Evolutionary conservation across 1,139 yeast species (phyloP), one percentile per base, ranked within the genome.

Genomic region (Debaryomycetaceae sp.): DNA sequence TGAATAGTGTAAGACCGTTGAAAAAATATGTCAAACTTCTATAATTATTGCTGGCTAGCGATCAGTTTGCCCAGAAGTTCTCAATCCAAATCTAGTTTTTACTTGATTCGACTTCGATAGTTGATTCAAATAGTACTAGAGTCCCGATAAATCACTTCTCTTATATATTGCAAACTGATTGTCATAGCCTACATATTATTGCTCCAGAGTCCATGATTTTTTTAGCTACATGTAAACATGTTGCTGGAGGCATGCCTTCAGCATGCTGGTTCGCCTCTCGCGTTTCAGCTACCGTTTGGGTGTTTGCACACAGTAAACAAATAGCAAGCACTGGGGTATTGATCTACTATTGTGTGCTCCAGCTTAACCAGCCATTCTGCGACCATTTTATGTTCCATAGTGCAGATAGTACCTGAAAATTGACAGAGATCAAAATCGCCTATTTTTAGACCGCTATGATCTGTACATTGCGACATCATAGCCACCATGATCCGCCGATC

Each of bases 151-250:
- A 27, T 11, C 31, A 27, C 31, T 11, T 7, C 31, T n/a, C 22
- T 36, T 36, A 36, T 36, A 36, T 36, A 36, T 36, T 36, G 14
- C 27, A 17, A 20, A 24, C 17, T 31, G 24, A 6, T 11, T 34
- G 4, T 24, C 42, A 40, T 38, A 40, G 42, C 42, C 42, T 34
- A 34, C 23, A 20, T 39, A 13, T 23, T 13, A 9, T 23, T 23
- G 34, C 7, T 34, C 13, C 36, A 37, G 37, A 37, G 38, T 34
- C 35, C 42, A 23, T 40, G 42, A 40, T 40, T 38, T 14, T n/a
- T 11, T 7, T 27, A 11, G 31, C 31, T 27, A 23, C 22, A 34
- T 11, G 42, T 40, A 34, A 34, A 40, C 42, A 40, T 29, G 31
- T 17, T 13, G 42, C 37, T 34, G 38, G 38, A 23, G 24, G 11